These are phyloP conservation scores for Clathrospora elynae DNA, from an alignment of 2,329 filamentous ascomycete genomes.

Conservation along the genomic window DNA sequence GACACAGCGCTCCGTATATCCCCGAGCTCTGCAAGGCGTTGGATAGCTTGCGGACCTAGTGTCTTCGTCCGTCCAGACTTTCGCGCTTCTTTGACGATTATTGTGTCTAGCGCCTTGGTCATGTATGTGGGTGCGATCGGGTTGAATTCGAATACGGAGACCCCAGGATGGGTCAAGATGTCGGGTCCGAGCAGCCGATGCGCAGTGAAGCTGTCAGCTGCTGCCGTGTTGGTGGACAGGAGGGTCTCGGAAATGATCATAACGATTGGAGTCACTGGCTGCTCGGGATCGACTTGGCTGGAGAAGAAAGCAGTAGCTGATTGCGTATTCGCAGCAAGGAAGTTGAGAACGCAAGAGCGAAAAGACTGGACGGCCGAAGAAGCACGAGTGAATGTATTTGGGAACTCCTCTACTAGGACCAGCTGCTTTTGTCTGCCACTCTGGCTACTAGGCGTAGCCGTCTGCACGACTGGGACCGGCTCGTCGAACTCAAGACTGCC, in stretches of 20 bases:
- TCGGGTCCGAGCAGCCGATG: slow-evolving; percentile 87
- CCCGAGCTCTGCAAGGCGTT: slow-evolving; percentile 80
- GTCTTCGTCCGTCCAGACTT: slow-evolving; percentile 75
- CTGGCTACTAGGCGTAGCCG: slow-evolving; percentile 16
- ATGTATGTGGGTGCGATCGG: slow-evolving; percentile 85
- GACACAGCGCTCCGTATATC: slow-evolving; percentile 93
- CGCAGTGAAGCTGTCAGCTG: slow-evolving; percentile 89
- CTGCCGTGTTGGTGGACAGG: slow-evolving; percentile 80
- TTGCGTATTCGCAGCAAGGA: slow-evolving; percentile 70
- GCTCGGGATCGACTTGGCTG: slow-evolving; percentile 26
- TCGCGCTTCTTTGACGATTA: slow-evolving; percentile 83
- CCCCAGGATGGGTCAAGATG: slow-evolving; percentile 78
- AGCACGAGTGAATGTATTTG: slow-evolving; percentile 55
- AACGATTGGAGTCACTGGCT: slow-evolving; percentile 66
- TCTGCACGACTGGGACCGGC: slow-evolving; percentile 18
- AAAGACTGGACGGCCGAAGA: slow-evolving; percentile 59
- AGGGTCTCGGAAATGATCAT: slow-evolving; percentile 92
- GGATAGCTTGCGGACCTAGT: slow-evolving; percentile 78
- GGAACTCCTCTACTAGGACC: slow-evolving; percentile 58
- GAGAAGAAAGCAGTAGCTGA: slow-evolving; percentile 55
- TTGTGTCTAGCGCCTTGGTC: slow-evolving; percentile 78
- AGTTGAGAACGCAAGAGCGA: slow-evolving; percentile 74
- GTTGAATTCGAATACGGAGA: slow-evolving; percentile 88
- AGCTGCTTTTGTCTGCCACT: slow-evolving; percentile 45
- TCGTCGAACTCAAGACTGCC: slow-evolving; percentile 65